Base-by-base conservation (phyloP, 306 rosid species). In the Coriaria nepalensis region DNA sequence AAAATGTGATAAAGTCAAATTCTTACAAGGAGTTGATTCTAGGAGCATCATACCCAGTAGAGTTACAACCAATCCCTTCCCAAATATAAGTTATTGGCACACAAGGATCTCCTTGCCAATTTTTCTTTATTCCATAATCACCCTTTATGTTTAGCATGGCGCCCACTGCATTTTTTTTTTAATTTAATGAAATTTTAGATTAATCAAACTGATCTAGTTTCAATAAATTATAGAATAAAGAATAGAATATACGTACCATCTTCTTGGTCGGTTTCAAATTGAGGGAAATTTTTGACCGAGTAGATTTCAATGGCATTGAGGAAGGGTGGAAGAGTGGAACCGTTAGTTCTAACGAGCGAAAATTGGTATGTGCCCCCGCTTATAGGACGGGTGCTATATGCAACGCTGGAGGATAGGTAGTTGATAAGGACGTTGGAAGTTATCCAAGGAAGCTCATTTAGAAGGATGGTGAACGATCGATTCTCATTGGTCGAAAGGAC, bases 301-400 rank as follows among this genome's bases (percentile, higher is more conserved):
- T 72, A 79, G 45, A 76, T 39, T 60, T 79, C 83, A 50, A 72
- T 5, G 38, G 74, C 88, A 47, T 80, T 80, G 40, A 80, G 54
- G 35, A 80, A 68, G 4, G 88, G 83, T 14, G 80, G 74, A 35
- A 13, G 80, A 0, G 74, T 70, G 10, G 80, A 76, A 38, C 45
- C 56, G n/a, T 39, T 34, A 32, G 57, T 47, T 40, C 50, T 53
- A 35, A 36, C 7, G 13, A 73, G 1, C 6, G 55, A 64, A 48
- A 69, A 8, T 0, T 0, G 7, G 4, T 7, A 5, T 39, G 33
- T 5, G 48, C 64, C 60, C 8, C 38, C 52, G 0, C 44, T 43
- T 7, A 49, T 4, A 14, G 67, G 40, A 2, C 10, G 4, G 14
- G 56, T 15, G 35, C 38, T 32, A 37, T 2, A 12, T 0, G 47